Evolutionary conservation across 495 filamentous ascomycete genomes (phyloP), one percentile per base, ranked within the genome.

Genomic region (Ramalina intermedia): DNA sequence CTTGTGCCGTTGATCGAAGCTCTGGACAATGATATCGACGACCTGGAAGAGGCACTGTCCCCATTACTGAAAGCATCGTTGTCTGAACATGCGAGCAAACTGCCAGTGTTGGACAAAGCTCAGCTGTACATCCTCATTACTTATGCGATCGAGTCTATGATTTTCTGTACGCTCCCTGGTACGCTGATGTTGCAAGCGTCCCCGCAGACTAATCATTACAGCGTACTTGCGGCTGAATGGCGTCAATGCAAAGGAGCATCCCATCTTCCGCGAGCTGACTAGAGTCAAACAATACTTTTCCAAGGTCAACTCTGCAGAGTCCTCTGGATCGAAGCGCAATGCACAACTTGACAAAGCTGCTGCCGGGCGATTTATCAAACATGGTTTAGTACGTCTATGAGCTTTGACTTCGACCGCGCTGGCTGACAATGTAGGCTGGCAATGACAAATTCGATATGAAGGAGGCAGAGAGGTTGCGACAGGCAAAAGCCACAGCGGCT

Each of bases 51-150:
- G n/a, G 66, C 72, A 4, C 68, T 96, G 23, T 58, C 73, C 27
- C 86, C 88, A 9, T 54, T 88, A 13, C 62, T 94, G 27, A 70
- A 72, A 17, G 66, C 63, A 26, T 69, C 80, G 18, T 58, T 96
- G 21, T 66, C 76, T 20, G 78, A 83, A 43, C 70, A 74, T 8
- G 77, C 86, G 6, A 78, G 74, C 48, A 91, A 86, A 62, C 69
- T 98, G 29, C 88, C 93, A 1, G 71, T 98, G 9, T 69, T 96
- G 48, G 91, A 98, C 70, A 91, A 85, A 63, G 90, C 91, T 17
- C 93, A 95, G 66, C 78, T 94, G 49, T 85, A 91, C 58, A 81
- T 93, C 16, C 63, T 91, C 27, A 67, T 78, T 41, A 81, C 86
- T 0, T 96, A 96, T 61, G 76, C 88, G 0, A 78, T 98, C 44